A percentile compares a stretch with the other conserved stretches of the same genome.
Conservation (phyloP, 2,329 filamentous ascomycete genomes). For the Phaeosphaeria sp. region DNA sequence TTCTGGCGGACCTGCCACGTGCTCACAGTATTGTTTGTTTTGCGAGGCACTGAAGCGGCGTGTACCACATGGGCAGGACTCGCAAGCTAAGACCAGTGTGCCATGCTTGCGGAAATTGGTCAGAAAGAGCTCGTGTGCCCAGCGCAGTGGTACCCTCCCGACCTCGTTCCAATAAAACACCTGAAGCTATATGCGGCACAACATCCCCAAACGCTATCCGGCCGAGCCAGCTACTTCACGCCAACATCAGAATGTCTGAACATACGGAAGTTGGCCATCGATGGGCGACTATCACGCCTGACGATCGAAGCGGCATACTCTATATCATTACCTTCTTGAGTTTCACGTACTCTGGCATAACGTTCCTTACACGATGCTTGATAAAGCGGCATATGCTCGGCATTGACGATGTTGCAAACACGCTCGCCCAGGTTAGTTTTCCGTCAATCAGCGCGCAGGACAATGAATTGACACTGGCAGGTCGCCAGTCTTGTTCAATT, state of each 20-base stretch:
- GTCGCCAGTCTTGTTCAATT: constrained; percentile 23
- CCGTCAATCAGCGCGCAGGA: background rate
- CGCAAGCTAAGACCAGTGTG: background rate
- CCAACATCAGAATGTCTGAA: constrained; percentile 8
- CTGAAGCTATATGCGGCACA: background rate
- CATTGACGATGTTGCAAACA: constrained; percentile 29
- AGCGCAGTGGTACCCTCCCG: background rate
- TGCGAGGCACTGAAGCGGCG: background rate
- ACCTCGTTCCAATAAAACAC: background rate
- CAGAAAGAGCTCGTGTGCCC: background rate
- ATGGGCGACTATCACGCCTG: constrained; percentile 28
- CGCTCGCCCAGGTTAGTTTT: constrained; percentile 28
- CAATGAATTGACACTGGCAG: constrained; percentile 14
- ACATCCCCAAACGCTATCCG: background rate
- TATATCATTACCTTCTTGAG: constrained; percentile 33
- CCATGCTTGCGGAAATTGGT: background rate
- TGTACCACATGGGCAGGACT: background rate
- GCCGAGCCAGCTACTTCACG: background rate
- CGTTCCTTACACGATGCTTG: constrained; percentile 29
- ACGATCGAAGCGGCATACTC: constrained; percentile 33
- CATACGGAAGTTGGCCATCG: constrained; percentile 12
- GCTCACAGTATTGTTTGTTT: background rate
- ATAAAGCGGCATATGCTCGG: constrained; percentile 39
- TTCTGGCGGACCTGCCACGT: background rate
- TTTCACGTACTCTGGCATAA: constrained; percentile 31